Conservation (phyloP, 768 basidiomycete species). For the Pleurotus citrinopileatus region DNA sequence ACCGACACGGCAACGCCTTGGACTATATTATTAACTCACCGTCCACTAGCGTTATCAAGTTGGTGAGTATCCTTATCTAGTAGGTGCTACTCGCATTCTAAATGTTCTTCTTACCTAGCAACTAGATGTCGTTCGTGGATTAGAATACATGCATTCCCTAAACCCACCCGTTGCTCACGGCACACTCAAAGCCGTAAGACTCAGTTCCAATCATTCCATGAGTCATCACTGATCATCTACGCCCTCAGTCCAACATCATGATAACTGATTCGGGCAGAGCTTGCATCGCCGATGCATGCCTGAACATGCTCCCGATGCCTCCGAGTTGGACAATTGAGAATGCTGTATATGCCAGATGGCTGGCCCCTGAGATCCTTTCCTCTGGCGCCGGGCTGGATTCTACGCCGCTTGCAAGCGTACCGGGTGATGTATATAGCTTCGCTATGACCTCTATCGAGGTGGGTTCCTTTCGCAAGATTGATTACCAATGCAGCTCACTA, state of each 20-base stretch:
- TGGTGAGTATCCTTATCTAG: background rate
- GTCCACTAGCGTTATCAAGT: background rate
- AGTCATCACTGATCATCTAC: background rate
- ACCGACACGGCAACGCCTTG: background rate
- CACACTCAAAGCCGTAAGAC: background rate
- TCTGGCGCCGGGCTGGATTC: background rate
- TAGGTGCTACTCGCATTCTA: background rate
- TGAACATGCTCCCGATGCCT: conserved; percentile 5
- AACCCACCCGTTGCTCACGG: conserved; percentile 5
- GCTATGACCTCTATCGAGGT: conserved; percentile 4
- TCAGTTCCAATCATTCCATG: background rate
- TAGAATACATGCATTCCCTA: conserved; percentile 2
- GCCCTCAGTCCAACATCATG: background rate
- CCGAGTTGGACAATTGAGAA: conserved; percentile 6
- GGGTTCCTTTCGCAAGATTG: background rate
- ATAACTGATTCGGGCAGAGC: background rate
- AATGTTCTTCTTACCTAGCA: too few relatives aligned
- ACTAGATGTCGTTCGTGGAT: background rate
- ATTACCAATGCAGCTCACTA: background rate
- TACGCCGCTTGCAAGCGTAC: background rate
- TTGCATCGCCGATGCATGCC: conserved; percentile 3
- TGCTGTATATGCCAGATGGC: conserved; percentile 5
- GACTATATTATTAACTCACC: background rate
- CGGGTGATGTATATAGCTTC: conserved; percentile 3
- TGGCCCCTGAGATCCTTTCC: conserved; percentile 7